Evolutionary conservation across 495 filamentous ascomycete species (phyloP), one percentile per base, ranked within the genome.

Genomic region (Lentithecium fluviatile): DNA sequence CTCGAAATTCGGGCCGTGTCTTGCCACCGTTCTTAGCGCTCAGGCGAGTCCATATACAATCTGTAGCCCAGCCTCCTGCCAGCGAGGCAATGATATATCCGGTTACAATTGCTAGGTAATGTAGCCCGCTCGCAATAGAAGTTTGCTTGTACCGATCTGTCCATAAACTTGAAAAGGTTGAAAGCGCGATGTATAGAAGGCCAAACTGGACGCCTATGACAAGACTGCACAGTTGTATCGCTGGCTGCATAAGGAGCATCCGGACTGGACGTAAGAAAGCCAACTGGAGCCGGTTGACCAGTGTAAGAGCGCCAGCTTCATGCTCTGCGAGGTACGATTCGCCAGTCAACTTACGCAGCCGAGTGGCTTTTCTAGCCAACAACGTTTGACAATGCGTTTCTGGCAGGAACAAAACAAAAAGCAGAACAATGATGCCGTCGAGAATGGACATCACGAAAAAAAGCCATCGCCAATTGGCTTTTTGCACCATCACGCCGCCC

Each of bases 321-420:
- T 46, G 26, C 15, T 24, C 29, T 4, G 67, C 60, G 26, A 65
- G 52, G 46, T 67, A 67, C 13, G 45, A 11, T 2, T 54, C 50
- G 1, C 52, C 52, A 8, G 67, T 68, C 17, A 23, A 32, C 29
- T 60, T 53, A 4, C 60, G 64, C 37, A 64, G 29, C 1, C 38
- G 12, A 4, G 47, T 36, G 19, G 67, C 58, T 52, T 64, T 67
- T 38, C 57, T 23, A 2, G 49, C 32, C 13, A 70, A 42, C 26
- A 70, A 53, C 1, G 56, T 56, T 4, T 37, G 66, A 4, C 23
- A n/a, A 43, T 69, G 55, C 6, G 66, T 63, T 45, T 67, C 66
- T 1, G 55, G 55, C 21, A 95, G 77, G 73, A 89, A 88, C 64
- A 90, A 78, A 37, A 83, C 70, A 23, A 94, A 73, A n/a, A 88